Evolutionary conservation across 169 alveolate genomes (phyloP), one percentile per base, ranked within the genome.

Genomic region (Plasmodium vinckei): DNA sequence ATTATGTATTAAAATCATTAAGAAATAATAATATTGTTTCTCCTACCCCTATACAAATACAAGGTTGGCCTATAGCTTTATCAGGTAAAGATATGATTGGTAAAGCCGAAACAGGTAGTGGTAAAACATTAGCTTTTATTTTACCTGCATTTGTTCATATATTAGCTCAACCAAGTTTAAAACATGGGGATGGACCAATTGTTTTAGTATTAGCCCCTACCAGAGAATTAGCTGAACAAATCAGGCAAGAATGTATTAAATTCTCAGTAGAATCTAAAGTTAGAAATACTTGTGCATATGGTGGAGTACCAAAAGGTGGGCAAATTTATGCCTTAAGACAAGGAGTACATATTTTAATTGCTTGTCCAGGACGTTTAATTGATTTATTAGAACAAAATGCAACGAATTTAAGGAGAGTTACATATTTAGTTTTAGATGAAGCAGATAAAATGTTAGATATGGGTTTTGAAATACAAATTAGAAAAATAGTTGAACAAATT

Each of bases 91-190:
- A 99, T 92, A 93, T 98, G 94, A 96, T 99, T 13, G 99, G 99
- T 23, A 97, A 98, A 42, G 99, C 99, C 9, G 98, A 98, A 86
- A 99, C 99, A 1, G 99, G 99, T 13, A 97, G 99, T 63, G 99
- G 99, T 1, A 99, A 99, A 92, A 99, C 99, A 13, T 94, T 98
- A 69, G 98, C 99, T 6, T 99, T 97, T 93, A 88, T 97, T 47
- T 92, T 99, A 13, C 99, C 99, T 1, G 99, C 98, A 33, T 92
- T 98, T 46, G 97, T 98, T 44, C 99, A 98, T 86, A 95, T 97
- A 33, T 94, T 94, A 87, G 99, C 97, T 25, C 97, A 97, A 94
- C 98, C 93, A 19, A 92, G 92, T 69, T 94, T 82, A 72, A 70
- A 97, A 63, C 92, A 92, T 27, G 99, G 99, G 13, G 99, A 98